Conservation (phyloP, 2,329 filamentous ascomycete species). For the Hypoxylon sp. region DNA sequence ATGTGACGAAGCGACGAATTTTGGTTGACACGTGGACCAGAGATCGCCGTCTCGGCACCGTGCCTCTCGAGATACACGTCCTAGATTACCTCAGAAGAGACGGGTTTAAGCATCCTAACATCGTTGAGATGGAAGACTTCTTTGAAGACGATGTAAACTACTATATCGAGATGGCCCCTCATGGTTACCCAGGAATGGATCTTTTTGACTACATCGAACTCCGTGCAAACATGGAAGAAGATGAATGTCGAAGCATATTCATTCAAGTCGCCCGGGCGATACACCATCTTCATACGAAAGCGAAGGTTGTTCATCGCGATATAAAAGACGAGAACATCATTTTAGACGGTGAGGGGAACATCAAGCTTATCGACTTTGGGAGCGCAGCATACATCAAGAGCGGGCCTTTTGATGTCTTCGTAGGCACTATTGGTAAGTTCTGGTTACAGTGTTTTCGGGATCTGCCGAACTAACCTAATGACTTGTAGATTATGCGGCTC, state of each 20-base stretch:
- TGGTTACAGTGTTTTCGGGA: neutral
- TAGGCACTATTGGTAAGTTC: slow-evolving; percentile 90
- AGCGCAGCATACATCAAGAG: slow-evolving; percentile 98
- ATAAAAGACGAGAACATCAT: slow-evolving; percentile 99
- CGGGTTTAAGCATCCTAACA: slow-evolving; percentile 71
- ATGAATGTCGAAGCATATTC: slow-evolving; percentile 94
- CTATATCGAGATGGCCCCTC: slow-evolving; percentile 98
- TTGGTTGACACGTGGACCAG: slow-evolving; percentile 98
- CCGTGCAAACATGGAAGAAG: slow-evolving; percentile 94
- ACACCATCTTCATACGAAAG: slow-evolving; percentile 89
- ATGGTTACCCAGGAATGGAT: slow-evolving; percentile 96
- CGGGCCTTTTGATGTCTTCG: slow-evolving; percentile 98
- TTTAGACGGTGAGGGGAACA: slow-evolving; percentile 90
- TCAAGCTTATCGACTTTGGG: slow-evolving; percentile 98
- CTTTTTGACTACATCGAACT: slow-evolving; percentile 99
- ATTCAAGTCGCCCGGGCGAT: slow-evolving; percentile 89
- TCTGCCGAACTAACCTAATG: slow-evolving; percentile 23
- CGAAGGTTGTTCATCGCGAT: slow-evolving; percentile 92
- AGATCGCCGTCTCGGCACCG: slow-evolving; percentile 89
- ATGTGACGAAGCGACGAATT: slow-evolving; percentile 95
- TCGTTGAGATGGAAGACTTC: slow-evolving; percentile 77
- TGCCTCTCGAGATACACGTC: slow-evolving; percentile 96
- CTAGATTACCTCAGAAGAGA: slow-evolving; percentile 88
- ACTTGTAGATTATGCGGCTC: slow-evolving; percentile 87
- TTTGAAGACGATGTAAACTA: slow-evolving; percentile 89